Base-by-base conservation (phyloP, 1,284 basidiomycete genomes). In the Malassezia sympodialis region DNA sequence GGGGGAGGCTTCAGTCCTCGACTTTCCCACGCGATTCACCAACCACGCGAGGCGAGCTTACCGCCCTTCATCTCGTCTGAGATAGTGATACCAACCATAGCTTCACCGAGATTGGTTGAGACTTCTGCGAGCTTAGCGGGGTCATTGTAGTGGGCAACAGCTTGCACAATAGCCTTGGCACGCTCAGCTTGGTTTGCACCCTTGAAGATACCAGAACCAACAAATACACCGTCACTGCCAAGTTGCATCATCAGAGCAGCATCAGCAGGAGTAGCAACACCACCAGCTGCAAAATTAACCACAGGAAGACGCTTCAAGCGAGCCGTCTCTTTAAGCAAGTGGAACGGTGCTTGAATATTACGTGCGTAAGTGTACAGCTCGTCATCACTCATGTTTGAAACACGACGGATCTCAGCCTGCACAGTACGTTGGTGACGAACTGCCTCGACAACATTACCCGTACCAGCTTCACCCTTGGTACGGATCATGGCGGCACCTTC, bases 161-260 rank as follows among this genome's bases (percentile, higher is more conserved):
- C 88, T 78, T 96, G 89, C 35, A 98, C 93, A 66, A 98, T 96
- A n/a, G 93, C 91, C 56, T 84, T 84, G 14, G 93, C 93, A 53
- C 90, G 84, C 77, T 90, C 90, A 31, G 85, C 88, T 28, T 93
- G 90, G 76, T 98, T 88, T 51, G 86, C 87, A 48, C 91, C 93
- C 60, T 61, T 58, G 54, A 73, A 73, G 55, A 73, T 69, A 40
- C 71, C 71, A 1, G 67, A 69, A 12, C 71, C 71, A 81, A 78
- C 77, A 58, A 77, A 78, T 23, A 78, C 88, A 80, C 94, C 93
- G 75, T 98, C 93, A 76, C 89, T 91, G 46, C 93, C 91, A 34
- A 99, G 82, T 75, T 96, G 91, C 93, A 98, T 98, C 93, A 98
- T 96, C 62, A 99, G 78, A 3, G 94, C 94, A 21, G 93, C 94